Percentiles rank a stretch among this genome's conserved stretches.
phyloP scores from a whole-genome alignment of 1,139 yeast genomes.

The Candida glucosophila region DNA sequence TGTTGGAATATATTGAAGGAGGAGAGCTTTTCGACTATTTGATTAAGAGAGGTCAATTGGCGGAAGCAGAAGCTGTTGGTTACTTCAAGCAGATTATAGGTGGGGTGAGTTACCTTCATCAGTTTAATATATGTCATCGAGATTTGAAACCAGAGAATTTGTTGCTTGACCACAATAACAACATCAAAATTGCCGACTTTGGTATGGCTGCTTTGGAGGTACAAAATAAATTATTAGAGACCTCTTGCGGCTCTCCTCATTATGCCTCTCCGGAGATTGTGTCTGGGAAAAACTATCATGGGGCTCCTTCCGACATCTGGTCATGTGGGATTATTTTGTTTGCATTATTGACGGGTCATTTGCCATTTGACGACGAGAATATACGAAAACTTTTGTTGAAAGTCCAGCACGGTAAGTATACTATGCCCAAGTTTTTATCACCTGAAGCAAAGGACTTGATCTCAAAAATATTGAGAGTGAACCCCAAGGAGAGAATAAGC shows the following conservation, averaged over 20 bases:
- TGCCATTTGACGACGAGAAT: constrained; percentile 96
- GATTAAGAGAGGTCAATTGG: constrained; percentile 79
- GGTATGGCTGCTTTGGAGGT: constrained; percentile 99
- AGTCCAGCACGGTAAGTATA: constrained; percentile 83
- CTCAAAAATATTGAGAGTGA: constrained; percentile 68
- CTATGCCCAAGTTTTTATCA: constrained; percentile 75
- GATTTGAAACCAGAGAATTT: constrained; percentile 95
- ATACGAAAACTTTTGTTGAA: constrained; percentile 77
- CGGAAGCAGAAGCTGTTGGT: constrained; percentile 81
- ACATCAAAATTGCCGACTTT: constrained; percentile 94
- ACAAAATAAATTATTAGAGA: constrained; percentile 73
- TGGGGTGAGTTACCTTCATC: constrained; percentile 91
- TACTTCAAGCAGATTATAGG: constrained; percentile 88
- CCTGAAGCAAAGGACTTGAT: constrained; percentile 83
- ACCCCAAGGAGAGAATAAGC: constrained; percentile 71
- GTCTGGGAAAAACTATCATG: constrained; percentile 89
- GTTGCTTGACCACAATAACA: constrained; percentile 74
- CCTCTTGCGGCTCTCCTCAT: constrained; percentile 97
- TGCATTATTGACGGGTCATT: constrained; percentile 87
- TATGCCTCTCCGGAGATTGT: constrained; percentile 98
- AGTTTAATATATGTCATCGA: constrained; percentile 88
- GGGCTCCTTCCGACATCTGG: constrained; percentile 97
- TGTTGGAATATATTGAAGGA: constrained; percentile 92
- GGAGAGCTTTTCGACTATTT: constrained; percentile 93
- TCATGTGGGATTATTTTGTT: constrained; percentile 93